Conservation (phyloP, 371 early-diverging fungal species). For the Dichotomocladium elegans region DNA sequence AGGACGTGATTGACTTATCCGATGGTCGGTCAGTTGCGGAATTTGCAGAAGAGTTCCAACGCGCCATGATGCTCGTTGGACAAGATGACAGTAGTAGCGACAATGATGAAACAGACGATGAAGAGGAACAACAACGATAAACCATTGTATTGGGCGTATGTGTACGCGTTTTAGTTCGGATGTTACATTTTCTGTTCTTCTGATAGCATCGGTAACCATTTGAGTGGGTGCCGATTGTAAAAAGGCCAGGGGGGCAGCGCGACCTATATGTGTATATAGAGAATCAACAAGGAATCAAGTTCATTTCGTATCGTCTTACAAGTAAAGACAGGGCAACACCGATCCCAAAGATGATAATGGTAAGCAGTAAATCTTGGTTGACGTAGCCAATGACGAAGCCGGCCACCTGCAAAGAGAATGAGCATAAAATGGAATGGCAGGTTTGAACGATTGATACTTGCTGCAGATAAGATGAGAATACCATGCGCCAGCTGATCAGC, state of each 20-base stretch:
- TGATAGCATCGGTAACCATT: conserved; percentile 8
- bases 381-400: conserved; percentile 15
- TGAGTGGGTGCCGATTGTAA: conserved; percentile 14
- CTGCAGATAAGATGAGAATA: conserved; percentile 22
- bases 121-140: background rate
- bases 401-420: conserved; percentile 7
- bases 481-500: conserved; percentile 21
- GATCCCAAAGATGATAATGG: conserved; percentile 6
- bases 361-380: conserved; percentile 7
- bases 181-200: background rate
- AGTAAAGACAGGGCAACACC: conserved; percentile 5
- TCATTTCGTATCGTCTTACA: background rate
- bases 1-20: conserved; percentile 75
- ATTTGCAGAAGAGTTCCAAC: conserved; percentile 66
- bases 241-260: conserved; percentile 24
- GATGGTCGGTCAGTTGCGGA: conserved; percentile 68
- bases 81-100: background rate
- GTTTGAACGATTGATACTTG: conserved; percentile 3
- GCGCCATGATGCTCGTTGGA: conserved; percentile 30
- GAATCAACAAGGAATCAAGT: background rate
- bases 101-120: conserved; percentile 7
- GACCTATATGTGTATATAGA: background rate
- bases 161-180: background rate
- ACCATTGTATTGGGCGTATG: too few relatives aligned
- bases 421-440: background rate